Evolutionary conservation across 2,329 filamentous ascomycete species (phyloP).

Genomic region (Graphium sp.): DNA sequence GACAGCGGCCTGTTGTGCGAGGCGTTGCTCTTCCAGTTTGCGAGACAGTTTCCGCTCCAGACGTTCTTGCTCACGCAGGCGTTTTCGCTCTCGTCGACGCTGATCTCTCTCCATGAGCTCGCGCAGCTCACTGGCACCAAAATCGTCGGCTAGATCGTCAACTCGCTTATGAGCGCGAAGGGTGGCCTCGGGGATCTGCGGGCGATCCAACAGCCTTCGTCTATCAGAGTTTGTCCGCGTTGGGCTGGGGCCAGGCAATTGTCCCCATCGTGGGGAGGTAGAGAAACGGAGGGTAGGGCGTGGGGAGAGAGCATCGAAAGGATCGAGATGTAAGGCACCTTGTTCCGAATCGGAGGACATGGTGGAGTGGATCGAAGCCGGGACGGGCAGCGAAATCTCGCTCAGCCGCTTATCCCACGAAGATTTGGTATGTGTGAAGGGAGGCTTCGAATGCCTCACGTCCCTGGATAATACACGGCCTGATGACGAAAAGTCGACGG

Average conservation of each 20-base stretch:
- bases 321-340: constrained; percentile 60
- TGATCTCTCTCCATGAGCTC: constrained; percentile 84
- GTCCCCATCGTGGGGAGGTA: constrained; percentile 41
- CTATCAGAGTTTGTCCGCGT: constrained; percentile 30
- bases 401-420: constrained; percentile 49
- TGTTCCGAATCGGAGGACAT: constrained; percentile 61
- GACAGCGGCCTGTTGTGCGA: constrained; percentile 36
- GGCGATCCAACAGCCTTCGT: constrained; percentile 30
- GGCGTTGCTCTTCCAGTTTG: constrained; percentile 48
- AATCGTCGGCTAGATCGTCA: constrained; percentile 62
- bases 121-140: constrained; percentile 70
- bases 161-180: constrained; percentile 45
- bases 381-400: constrained; percentile 57
- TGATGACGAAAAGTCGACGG: too few species aligned
- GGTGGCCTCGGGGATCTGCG: constrained; percentile 42
- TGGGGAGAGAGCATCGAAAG: constrained; percentile 67
- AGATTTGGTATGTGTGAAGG: too few species aligned
- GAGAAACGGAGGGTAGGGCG: constrained; percentile 69
- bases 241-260: constrained; percentile 25
- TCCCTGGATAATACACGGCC: too few species aligned
- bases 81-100: constrained; percentile 61
- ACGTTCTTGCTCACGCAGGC: constrained; percentile 48
- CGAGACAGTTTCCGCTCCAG: constrained; percentile 47
- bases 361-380: constrained; percentile 59
- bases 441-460: constrained; percentile 3